Evolutionary conservation across 768 basidiomycete species (phyloP).

Genomic region (Podaxis mareebaensis): DNA sequence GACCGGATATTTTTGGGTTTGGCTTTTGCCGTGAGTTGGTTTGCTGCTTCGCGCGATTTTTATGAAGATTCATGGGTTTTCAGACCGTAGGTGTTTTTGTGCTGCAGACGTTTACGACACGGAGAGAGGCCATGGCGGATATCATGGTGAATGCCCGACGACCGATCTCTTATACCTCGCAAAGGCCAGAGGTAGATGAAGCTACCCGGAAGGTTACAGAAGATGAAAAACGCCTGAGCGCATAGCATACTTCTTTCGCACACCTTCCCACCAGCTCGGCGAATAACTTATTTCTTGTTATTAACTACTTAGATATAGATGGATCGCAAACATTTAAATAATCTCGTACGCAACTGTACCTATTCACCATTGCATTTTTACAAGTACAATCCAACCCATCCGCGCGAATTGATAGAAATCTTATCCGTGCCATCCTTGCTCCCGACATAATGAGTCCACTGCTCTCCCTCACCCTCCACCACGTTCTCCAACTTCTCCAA

Average conservation of each 20-base stretch:
- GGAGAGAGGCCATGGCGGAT: constrained; percentile 27
- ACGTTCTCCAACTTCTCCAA: constrained; percentile 25
- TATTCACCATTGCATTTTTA: constrained; percentile 19
- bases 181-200: constrained; percentile 5
- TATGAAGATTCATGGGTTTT: too few species aligned
- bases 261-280: neutral
- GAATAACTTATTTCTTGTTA: neutral
- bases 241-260: neutral
- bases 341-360: too few species aligned
- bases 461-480: constrained; percentile 18
- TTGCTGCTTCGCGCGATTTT: neutral
- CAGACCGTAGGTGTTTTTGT: constrained; percentile 27
- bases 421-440: constrained; percentile 40
- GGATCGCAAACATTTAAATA: too few species aligned
- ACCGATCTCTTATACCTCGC: neutral
- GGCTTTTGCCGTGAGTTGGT: constrained; percentile 47
- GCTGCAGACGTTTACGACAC: constrained; percentile 25
- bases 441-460: constrained; percentile 46
- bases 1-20: constrained; percentile 61
- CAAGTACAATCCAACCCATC: constrained; percentile 50
- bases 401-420: constrained; percentile 40
- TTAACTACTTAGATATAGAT: neutral
- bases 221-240: constrained; percentile 17
- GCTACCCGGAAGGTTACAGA: constrained; percentile 3
- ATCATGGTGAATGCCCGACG: constrained; percentile 20